phyloP scores from a whole-genome alignment of 306 rosid species.

The Vigna radiata region DNA sequence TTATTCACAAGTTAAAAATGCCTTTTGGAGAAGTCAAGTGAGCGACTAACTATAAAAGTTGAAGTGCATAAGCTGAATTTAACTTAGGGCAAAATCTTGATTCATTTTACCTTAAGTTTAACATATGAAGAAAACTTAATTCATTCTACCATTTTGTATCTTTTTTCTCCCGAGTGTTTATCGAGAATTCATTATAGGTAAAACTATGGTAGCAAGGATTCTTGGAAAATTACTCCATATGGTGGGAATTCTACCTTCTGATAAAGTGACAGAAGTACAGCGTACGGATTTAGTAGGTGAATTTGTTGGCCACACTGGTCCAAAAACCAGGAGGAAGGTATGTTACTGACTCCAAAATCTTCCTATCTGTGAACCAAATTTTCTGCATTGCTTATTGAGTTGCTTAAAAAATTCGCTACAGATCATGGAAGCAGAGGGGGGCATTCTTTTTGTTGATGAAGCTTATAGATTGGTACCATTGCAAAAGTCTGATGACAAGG shows the following conservation, averaged over 20 bases:
- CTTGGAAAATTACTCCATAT: constrained; percentile 91
- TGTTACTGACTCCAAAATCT: not conserved
- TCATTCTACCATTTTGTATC: too few species aligned
- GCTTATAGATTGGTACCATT: constrained; percentile 92
- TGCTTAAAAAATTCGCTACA: constrained; percentile 45
- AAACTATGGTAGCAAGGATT: constrained; percentile 95
- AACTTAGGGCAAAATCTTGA: too few species aligned
- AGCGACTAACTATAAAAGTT: too few species aligned
- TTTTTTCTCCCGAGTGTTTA: too few species aligned
- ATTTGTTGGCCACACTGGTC: constrained; percentile 98
- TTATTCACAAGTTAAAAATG: too few species aligned
- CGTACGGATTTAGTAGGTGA: constrained; percentile 98
- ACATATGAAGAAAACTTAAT: too few species aligned
- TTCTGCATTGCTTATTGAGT: constrained; percentile 18
- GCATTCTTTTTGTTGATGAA: constrained; percentile 94
- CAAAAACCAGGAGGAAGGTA: constrained; percentile 93
- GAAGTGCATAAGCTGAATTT: too few species aligned
- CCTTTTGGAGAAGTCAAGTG: too few species aligned
- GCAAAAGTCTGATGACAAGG: constrained; percentile 96
- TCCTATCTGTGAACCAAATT: constrained; percentile 17
- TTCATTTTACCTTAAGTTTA: too few species aligned
- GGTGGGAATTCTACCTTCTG: constrained; percentile 94
- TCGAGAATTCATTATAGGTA: constrained; percentile 56
- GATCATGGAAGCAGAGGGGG: constrained; percentile 95
- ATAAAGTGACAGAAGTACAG: constrained; percentile 94